Evolutionary conservation across 139 green algal species (phyloP).

Genomic region (Chlorella sp.): DNA sequence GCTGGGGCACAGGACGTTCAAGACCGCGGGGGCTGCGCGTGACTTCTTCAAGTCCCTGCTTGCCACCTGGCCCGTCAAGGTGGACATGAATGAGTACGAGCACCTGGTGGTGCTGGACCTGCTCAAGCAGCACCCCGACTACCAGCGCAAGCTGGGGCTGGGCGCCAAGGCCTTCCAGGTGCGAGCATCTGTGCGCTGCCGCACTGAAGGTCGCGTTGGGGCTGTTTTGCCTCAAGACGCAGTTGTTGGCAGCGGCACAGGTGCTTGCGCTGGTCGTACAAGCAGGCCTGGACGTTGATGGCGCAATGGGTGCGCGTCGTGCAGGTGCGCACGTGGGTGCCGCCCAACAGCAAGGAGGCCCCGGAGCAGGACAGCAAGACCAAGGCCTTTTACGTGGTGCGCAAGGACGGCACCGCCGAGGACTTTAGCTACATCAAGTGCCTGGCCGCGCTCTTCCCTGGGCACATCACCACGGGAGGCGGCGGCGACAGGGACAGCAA

Average conservation of each 20-base stretch:
- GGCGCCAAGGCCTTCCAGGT: conserved; percentile 50
- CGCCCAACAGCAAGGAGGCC: conserved; percentile 1
- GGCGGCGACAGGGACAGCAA: not conserved
- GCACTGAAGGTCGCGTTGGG: too few species aligned
- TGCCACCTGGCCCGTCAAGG: not conserved
- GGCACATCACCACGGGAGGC: not conserved
- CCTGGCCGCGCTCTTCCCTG: conserved; percentile 42
- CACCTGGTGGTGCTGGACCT: not conserved
- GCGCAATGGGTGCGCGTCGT: too few species aligned
- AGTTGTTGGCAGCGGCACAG: too few species aligned
- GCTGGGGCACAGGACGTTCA: not conserved
- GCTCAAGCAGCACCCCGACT: not conserved
- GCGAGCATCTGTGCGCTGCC: too few species aligned
- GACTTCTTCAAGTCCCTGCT: not conserved
- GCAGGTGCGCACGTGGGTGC: too few species aligned
- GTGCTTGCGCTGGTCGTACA: too few species aligned
- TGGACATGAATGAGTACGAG: not conserved
- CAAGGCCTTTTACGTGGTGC: conserved; percentile 50
- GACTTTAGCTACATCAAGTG: conserved; percentile 80
- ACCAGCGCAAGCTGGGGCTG: conserved; percentile 23
- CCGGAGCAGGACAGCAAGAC: conserved; percentile 12
- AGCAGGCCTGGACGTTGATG: too few species aligned
- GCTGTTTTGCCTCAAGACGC: too few species aligned
- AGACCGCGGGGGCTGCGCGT: not conserved
- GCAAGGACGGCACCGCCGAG: conserved; percentile 53